Conservation (phyloP, 176 grass and related monocot species). For the Cymbopogon citratus region DNA sequence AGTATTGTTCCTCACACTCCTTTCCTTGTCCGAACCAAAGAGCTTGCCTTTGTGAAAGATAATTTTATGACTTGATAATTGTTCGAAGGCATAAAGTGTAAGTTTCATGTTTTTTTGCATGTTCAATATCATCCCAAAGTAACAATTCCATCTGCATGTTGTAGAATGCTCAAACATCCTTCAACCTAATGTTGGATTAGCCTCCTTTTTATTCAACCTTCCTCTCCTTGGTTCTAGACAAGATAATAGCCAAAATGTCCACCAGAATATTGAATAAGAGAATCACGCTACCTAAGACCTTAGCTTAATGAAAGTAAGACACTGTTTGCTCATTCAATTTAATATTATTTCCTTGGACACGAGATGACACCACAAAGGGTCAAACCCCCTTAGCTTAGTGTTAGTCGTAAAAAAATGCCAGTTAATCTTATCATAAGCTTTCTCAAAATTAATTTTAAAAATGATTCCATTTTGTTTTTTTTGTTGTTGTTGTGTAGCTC, state of each 20-base stretch:
- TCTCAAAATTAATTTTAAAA: not conserved
- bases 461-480: not conserved
- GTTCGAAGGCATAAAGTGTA: too few relatives aligned
- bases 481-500: not conserved
- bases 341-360: not conserved
- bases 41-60: too few relatives aligned
- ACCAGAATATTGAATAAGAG: not conserved
- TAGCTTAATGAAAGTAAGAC: not conserved
- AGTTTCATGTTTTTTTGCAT: too few relatives aligned
- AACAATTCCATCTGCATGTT: too few relatives aligned
- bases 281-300: not conserved
- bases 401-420: not conserved
- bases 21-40: too few relatives aligned
- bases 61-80: too few relatives aligned
- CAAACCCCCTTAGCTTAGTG: not conserved
- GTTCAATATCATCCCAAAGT: too few relatives aligned
- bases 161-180: too few relatives aligned
- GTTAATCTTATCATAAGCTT: not conserved
- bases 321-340: not conserved
- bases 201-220: not conserved
- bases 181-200: too few relatives aligned
- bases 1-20: too few relatives aligned
- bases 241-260: too few relatives aligned
- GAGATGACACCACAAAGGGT: not conserved
- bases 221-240: too few relatives aligned